Evolutionary conservation across 2,329 filamentous ascomycete genomes (phyloP).

Genomic region (Calonectria fujianensis): DNA sequence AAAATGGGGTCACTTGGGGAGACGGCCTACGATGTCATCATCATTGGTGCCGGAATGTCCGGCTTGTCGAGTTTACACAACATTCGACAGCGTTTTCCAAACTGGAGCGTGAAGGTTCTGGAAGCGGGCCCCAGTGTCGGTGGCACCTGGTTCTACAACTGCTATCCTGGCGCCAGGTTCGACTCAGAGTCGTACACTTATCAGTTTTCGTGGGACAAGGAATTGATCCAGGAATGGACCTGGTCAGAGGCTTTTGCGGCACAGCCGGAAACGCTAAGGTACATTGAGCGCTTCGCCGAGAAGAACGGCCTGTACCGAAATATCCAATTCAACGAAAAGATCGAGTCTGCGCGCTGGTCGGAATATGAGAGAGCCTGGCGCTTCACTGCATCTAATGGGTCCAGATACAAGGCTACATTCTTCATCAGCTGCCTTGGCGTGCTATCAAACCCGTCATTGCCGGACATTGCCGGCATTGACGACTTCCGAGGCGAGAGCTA

Average conservation of each 20-base stretch:
- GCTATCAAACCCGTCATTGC: constrained; percentile 42
- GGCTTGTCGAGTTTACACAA: constrained; percentile 64
- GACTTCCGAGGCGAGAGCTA: constrained; percentile 39
- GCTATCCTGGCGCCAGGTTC: constrained; percentile 59
- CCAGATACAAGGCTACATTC: constrained; percentile 24
- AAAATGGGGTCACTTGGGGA: constrained; percentile 46
- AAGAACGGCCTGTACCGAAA: constrained; percentile 12
- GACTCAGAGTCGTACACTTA: constrained; percentile 65
- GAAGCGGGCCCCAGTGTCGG: constrained; percentile 50
- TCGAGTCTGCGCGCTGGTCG: constrained; percentile 15
- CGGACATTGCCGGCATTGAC: constrained; percentile 40
- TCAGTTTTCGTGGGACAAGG: constrained; percentile 33
- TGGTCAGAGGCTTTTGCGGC: constrained; percentile 26
- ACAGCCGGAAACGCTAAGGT: constrained; percentile 23
- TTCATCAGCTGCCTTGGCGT: constrained; percentile 45
- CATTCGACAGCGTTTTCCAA: constrained; percentile 58
- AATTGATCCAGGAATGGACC: constrained; percentile 27
- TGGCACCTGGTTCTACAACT: constrained; percentile 54
- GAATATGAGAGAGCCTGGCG: background rate
- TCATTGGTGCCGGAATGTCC: constrained; percentile 56
- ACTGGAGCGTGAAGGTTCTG: constrained; percentile 45
- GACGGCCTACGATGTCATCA: constrained; percentile 45
- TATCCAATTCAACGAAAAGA: constrained; percentile 25
- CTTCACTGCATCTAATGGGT: constrained; percentile 8
- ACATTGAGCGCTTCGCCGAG: constrained; percentile 21